Conservation (phyloP, 2,329 filamentous ascomycete species). For the Delphinella strobiligena region DNA sequence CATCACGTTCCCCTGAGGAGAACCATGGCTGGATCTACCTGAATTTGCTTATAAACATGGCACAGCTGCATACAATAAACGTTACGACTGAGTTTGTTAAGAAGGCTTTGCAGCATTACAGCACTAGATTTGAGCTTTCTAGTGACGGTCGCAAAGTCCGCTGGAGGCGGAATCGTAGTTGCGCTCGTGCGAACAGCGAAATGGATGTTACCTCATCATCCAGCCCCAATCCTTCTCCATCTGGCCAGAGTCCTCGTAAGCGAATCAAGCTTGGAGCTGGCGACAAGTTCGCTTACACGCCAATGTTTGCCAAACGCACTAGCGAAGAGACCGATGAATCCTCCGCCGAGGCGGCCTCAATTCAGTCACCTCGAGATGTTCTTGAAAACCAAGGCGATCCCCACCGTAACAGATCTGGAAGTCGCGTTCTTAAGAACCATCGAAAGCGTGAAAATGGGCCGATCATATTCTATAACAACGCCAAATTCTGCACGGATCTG, state of each 20-base stretch:
- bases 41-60: constrained; percentile 68
- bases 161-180: constrained; percentile 59
- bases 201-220: constrained; percentile 13
- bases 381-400: too few relatives aligned
- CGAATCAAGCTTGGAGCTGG: too few relatives aligned
- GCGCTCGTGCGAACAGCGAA: constrained; percentile 55
- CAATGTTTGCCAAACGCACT: constrained; percentile 35
- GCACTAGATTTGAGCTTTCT: constrained; percentile 65
- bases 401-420: constrained; percentile 37
- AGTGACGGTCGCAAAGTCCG: constrained; percentile 65
- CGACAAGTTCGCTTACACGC: constrained; percentile 32
- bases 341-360: constrained; percentile 21
- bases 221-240: constrained; percentile 6
- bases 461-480: constrained; percentile 74
- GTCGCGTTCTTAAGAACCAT: constrained; percentile 31
- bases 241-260: constrained; percentile 17
- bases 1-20: constrained; percentile 41
- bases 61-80: constrained; percentile 74
- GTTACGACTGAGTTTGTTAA: constrained; percentile 70
- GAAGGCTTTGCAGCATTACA: constrained; percentile 56
- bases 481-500: constrained; percentile 69
- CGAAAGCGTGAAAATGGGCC: constrained; percentile 55
- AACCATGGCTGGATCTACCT: constrained; percentile 75
- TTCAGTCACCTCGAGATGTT: too few relatives aligned
- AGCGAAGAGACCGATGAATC: constrained; percentile 26